Percentiles rank a stretch among this genome's conserved stretches.
Conservation (phyloP, 345 rosid genomes). For the Geranium rotundifolium region DNA sequence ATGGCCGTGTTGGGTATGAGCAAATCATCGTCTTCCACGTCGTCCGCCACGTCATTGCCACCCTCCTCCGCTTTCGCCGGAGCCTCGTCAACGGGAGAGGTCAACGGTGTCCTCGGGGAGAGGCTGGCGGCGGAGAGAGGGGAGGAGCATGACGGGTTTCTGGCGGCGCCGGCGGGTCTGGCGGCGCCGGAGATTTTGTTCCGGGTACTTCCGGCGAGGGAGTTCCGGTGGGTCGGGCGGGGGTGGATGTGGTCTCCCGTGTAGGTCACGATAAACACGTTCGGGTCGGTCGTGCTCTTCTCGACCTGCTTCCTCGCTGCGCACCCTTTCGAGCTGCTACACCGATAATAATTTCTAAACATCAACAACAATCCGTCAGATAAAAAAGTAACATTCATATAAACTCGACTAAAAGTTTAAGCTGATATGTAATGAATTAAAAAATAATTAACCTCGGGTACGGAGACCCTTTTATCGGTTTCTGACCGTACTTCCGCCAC, state of each 20-base stretch:
- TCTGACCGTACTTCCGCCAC: constrained; percentile 96
- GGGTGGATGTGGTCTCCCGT: constrained; percentile 91
- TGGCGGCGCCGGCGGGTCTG: constrained; percentile 7
- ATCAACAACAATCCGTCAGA: neutral
- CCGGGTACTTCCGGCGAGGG: constrained; percentile 84
- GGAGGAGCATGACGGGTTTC: constrained; percentile 9
- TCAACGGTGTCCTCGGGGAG: constrained; percentile 47
- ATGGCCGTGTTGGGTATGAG: constrained; percentile 47
- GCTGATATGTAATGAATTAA: neutral
- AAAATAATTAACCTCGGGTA: constrained; percentile 54
- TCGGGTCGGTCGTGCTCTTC: constrained; percentile 50
- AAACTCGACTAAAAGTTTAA: neutral
- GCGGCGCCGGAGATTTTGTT: constrained; percentile 29
- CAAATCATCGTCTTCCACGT: constrained; percentile 33
- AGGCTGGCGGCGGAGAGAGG: constrained; percentile 18
- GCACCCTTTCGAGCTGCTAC: constrained; percentile 87
- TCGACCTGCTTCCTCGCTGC: constrained; percentile 88
- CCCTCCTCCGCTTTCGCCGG: constrained; percentile 2
- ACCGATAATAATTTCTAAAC: constrained; percentile 73
- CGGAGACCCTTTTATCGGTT: constrained; percentile 92
- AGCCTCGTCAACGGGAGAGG: constrained; percentile 24
- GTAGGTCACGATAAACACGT: constrained; percentile 54
- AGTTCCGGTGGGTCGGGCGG: constrained; percentile 75
- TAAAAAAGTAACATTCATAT: neutral
- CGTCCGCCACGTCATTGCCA: constrained; percentile 2